Evolutionary conservation across 305 asterid species (phyloP).

Genomic region (Caryopteris hybrid): DNA sequence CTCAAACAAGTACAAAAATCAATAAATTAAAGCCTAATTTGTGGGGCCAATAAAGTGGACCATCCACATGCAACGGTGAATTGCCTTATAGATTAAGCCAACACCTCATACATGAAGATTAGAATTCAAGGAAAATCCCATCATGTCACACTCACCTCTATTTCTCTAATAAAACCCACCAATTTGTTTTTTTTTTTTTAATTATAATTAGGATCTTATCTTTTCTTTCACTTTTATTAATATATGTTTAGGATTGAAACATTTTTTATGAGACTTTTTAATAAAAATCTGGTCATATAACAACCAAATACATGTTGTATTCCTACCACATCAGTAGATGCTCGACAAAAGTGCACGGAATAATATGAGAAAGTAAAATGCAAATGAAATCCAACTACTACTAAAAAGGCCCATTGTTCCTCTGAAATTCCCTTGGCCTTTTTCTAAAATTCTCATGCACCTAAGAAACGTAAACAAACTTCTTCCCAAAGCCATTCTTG

Average conservation of each 20-base stretch:
- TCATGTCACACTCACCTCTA: slow-evolving; percentile 14
- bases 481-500: neutral
- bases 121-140: slow-evolving; percentile 13
- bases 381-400: neutral
- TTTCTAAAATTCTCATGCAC: slow-evolving; percentile 26
- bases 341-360: too few relatives aligned
- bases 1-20: neutral
- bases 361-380: too few relatives aligned
- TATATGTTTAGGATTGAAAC: too few relatives aligned
- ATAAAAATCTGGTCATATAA: too few relatives aligned
- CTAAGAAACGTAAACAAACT: slow-evolving; percentile 17
- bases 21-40: slow-evolving; percentile 23
- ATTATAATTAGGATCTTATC: neutral
- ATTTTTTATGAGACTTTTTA: too few relatives aligned
- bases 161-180: neutral
- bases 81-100: slow-evolving; percentile 35
- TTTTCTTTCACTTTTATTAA: neutral
- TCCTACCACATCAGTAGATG: too few relatives aligned
- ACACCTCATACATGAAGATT: slow-evolving; percentile 16
- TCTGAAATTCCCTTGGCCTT: slow-evolving; percentile 2
- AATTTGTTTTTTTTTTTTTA: too few relatives aligned
- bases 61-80: slow-evolving; percentile 27
- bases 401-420: slow-evolving; percentile 8
- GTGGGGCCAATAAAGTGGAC: slow-evolving; percentile 27
- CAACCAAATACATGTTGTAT: too few relatives aligned